Evolutionary conservation across 164 flowering plant genomes (phyloP).

Genomic region (Echeveria elegans): DNA sequence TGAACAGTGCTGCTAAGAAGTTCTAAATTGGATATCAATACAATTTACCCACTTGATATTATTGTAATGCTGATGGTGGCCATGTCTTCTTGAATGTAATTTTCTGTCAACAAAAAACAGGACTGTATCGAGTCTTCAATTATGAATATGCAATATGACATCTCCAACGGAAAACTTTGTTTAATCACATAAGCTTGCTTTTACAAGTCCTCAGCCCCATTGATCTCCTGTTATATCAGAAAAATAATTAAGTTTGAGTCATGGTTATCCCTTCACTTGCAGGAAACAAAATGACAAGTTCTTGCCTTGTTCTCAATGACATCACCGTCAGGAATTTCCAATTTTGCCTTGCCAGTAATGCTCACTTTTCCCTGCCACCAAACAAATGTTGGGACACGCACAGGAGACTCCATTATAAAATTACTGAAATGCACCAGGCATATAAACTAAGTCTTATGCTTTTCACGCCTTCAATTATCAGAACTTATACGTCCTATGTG

Average conservation of each 20-base stretch:
- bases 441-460: no score
- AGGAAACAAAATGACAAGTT: not conserved
- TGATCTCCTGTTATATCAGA: slow-evolving; percentile 19
- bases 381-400: not conserved
- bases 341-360: slow-evolving; percentile 24
- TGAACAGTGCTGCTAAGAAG: no score
- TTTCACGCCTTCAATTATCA: no score
- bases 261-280: not conserved
- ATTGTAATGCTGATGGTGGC: not conserved
- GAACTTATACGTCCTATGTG: no score
- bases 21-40: no score
- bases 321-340: slow-evolving; percentile 39
- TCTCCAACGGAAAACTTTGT: not conserved
- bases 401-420: no score
- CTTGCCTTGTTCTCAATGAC: slow-evolving; percentile 39
- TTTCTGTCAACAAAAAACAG: not conserved
- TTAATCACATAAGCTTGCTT: not conserved
- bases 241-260: not conserved
- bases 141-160: not conserved
- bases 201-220: slow-evolving; percentile 21
- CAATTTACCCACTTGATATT: not conserved
- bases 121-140: not conserved
- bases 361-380: slow-evolving; percentile 38
- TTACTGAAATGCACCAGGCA: no score
- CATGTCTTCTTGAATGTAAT: not conserved